A percentile compares a stretch with the other conserved stretches of the same genome.
These are phyloP conservation scores for Oropetium thomaeum DNA, from an alignment of 176 grass and related monocot species.

Conservation along the genomic window DNA sequence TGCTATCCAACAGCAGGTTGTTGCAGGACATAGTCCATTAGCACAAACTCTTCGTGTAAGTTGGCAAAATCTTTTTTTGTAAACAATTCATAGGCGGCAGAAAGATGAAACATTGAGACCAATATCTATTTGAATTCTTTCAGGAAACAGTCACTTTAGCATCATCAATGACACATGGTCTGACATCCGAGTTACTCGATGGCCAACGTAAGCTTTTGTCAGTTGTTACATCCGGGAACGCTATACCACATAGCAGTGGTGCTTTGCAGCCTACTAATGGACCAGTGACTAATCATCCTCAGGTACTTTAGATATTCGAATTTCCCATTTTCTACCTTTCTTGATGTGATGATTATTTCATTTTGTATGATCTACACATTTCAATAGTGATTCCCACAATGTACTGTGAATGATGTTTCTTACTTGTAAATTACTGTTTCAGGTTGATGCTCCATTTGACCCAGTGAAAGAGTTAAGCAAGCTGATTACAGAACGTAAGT, in stretches of 20 bases:
- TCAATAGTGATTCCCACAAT: not conserved
- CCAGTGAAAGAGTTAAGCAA: slow-evolving; percentile 69
- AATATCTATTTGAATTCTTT: slow-evolving; percentile 23
- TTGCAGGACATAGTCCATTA: slow-evolving; percentile 68
- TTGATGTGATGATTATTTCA: not conserved
- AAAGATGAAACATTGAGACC: not conserved
- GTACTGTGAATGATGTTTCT: slow-evolving; percentile 11
- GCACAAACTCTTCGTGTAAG: slow-evolving; percentile 75
- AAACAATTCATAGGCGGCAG: not conserved
- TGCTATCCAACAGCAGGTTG: slow-evolving; percentile 69
- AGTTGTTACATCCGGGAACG: slow-evolving; percentile 52
- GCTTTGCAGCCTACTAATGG: slow-evolving; percentile 56
- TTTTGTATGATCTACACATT: not conserved
- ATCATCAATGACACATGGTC: slow-evolving; percentile 64
- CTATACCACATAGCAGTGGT: slow-evolving; percentile 39
- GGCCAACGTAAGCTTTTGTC: slow-evolving; percentile 80
- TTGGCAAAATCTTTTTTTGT: slow-evolving; percentile 13
- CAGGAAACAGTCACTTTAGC: slow-evolving; percentile 85
- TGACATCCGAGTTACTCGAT: slow-evolving; percentile 81
- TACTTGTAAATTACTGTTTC: slow-evolving; percentile 30
- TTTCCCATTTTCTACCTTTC: not conserved
- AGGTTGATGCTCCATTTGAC: slow-evolving; percentile 72
- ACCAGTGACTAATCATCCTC: slow-evolving; percentile 48
- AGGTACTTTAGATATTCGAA: slow-evolving; percentile 38
- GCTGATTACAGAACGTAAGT: slow-evolving; percentile 70